Base-by-base conservation (phyloP, 768 basidiomycete species). In the Glaciozyma antarctica region DNA sequence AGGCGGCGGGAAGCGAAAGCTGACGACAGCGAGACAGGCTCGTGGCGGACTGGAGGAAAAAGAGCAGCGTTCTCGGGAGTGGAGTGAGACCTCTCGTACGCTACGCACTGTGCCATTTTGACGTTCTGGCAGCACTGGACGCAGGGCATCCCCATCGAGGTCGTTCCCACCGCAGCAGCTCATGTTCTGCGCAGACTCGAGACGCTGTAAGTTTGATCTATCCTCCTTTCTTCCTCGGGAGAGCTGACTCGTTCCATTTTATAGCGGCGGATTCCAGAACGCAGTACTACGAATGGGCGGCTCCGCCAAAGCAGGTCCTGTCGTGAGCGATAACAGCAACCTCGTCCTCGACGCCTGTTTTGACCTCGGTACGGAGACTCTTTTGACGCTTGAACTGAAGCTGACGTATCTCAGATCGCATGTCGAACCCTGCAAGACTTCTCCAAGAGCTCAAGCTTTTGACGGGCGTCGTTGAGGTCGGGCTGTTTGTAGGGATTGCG, bases 121-220 rank as follows among this genome's bases (percentile, higher is more conserved):
- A 41, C 38, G 8, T 2, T 1, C 28, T 28, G 3, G 10, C 17
- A 55, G 54, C 22, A 17, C n/a, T 94, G 84, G 78, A 80, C 78
- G 16, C 81, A 85, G 73, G 93, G 93, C 32, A 86, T 97, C 28
- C 93, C 93, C 0, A 85, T 97, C 60, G 93, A 97, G 78, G 91
- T 97, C 21, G 87, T 88, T 2, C 90, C 92, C 1, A 94, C 93
- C 73, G 93, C 92, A 5, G 47, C 54, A 28, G 54, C 58, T 16
- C 65, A 61, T 7, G 45, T 62, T 16, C 55, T 62, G 6, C 8
- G 30, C 19, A 4, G 24, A 12, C 26, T 28, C 9, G 19, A 8
- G 10, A 13, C 7, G 24, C 28, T 15, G 51, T 52, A 12, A 28
- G 51, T 30, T 19, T n/a, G 10, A 10, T 16, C 47, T 24, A 5